Base-by-base conservation (phyloP, 805 yeast genomes). In the Debaryomyces prosopidis region DNA sequence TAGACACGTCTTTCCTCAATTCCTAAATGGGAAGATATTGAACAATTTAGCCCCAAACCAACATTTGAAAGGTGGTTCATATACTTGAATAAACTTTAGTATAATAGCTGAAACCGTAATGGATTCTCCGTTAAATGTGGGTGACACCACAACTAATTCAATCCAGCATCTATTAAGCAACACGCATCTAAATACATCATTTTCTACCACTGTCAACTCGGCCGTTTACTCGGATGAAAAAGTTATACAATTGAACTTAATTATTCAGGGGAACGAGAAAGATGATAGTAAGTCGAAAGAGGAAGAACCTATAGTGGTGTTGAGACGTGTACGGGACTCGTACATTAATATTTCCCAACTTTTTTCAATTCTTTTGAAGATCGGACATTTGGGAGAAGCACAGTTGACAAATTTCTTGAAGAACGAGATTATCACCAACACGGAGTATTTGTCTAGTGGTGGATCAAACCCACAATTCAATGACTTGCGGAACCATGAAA, bases 251-350 rank as follows among this genome's bases (percentile, higher is more conserved):
- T 52, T 71, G 38, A 52, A 58, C 17, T 44, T 68, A 12, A 46
- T 17, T 19, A 39, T 42, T 14, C 45, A 44, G 14, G 31, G 34
- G 8, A 20, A 38, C n/a, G 36, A 47, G 12, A 32, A 33, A 2
- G 32, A 19, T 5, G 40, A 40, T n/a, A 26, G 20, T 9, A 28
- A 20, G 15, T 34, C 36, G 16, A 19, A 20, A 11, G 36, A 40
- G 15, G 45, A 37, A 11, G 44, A 53, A n/a, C 11, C 14, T 3
- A 40, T 61, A 8, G 44, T 50, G 9, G 59, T 72, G 18, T 63
- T 72, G 47, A 61, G 77, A 52, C 57, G 76, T 17, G 73, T 71
- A 16, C 73, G 67, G 42, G 77, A 72, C 52, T 68, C 75, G 14
- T 72, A 63, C 47, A 57, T 72, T 35, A 72, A 72, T 51, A 55